Base-by-base conservation (phyloP, 2,329 filamentous ascomycete species). In the Drechslerella coelobrocha region DNA sequence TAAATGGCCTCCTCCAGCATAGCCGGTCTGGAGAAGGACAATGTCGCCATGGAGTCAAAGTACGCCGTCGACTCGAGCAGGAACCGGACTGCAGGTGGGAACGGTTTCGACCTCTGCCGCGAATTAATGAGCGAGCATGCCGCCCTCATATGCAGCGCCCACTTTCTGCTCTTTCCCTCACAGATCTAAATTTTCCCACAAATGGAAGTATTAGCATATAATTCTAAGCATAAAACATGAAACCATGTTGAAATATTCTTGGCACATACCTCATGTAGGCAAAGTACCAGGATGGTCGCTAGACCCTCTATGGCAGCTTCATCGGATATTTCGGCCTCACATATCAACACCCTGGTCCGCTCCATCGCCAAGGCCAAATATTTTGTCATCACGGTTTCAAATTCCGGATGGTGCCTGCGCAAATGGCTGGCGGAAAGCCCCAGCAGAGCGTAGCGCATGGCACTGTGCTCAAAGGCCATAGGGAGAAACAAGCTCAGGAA, bases 401-500 rank as follows among this genome's bases (percentile, higher is more conserved):
- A 73, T 59, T 61, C 54, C 19, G 60, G 54, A 50, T 73, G 72
- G 37, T 72, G 59, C 43, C 72, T 61, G 57, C 68, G 62, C 34
- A 73, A 31, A 29, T 73, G 72, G 24, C 66, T 73, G 6, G 72
- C 72, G 1, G 66, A 68, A 2, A 73, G 47, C 2, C 72, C 72
- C 23, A 73, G 52, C n/a, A 73, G 60, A 31, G 72, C 72, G 23
- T 59, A 61, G 17, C 72, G 72, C 66, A 73, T 66, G 1, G 72
- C 72, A 48, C 60, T 59, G 34, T 73, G 72, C 26, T 66, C 50
- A 9, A 73, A 61, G 24, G 72, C 72, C 72, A 73, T 73, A 2
- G 72, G 72, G 41, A 73, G 65, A 39, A 73, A 73, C 31, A 73
- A 39, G 43, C 60, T 57, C 56, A 73, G 45, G 61, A 73, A 73